Conservation (phyloP, 352 stramenopile genomes). For the Phytophthora pluvialis region DNA sequence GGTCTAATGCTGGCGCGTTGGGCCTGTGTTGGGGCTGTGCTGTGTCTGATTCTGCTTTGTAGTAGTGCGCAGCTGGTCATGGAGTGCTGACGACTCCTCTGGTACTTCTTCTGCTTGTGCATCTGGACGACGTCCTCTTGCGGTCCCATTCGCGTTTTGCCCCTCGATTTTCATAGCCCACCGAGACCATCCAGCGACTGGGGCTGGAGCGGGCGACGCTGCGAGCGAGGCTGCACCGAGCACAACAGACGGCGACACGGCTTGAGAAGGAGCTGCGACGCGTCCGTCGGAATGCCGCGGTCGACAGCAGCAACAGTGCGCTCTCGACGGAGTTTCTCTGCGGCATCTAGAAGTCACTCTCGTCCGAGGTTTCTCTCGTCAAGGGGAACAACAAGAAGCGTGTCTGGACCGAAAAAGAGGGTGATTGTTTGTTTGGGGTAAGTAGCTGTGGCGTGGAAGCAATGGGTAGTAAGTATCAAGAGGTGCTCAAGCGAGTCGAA, state of each 20-base stretch:
- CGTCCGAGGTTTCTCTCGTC: background rate
- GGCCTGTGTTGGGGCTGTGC: slow-evolving; percentile 31
- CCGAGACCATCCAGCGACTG: slow-evolving; percentile 61
- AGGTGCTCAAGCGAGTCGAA: slow-evolving; percentile 7
- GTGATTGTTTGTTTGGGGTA: background rate
- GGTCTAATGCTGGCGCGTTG: slow-evolving; percentile 45
- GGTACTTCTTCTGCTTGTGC: slow-evolving; percentile 42
- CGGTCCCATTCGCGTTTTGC: slow-evolving; percentile 40
- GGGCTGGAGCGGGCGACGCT: slow-evolving; percentile 51
- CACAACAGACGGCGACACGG: slow-evolving; percentile 58
- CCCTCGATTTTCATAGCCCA: slow-evolving; percentile 43
- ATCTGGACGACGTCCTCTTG: slow-evolving; percentile 38
- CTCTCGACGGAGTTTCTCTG: slow-evolving; percentile 71
- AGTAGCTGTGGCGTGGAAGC: slow-evolving; percentile 4
- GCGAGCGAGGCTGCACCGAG: slow-evolving; percentile 51
- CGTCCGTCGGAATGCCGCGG: slow-evolving; percentile 49
- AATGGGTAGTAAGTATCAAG: background rate
- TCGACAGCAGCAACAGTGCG: slow-evolving; percentile 46
- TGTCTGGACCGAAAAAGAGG: background rate
- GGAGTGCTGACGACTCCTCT: slow-evolving; percentile 47
- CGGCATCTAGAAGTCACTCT: slow-evolving; percentile 56
- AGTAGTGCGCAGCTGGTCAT: slow-evolving; percentile 45
- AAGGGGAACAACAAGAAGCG: background rate
- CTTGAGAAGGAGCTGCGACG: slow-evolving; percentile 69
- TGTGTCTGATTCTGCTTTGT: slow-evolving; percentile 39